Percentiles rank a stretch among this genome's conserved stretches.
phyloP scores from a whole-genome alignment of 2,329 filamentous ascomycete genomes.

The Colletotrichum camelliae region DNA sequence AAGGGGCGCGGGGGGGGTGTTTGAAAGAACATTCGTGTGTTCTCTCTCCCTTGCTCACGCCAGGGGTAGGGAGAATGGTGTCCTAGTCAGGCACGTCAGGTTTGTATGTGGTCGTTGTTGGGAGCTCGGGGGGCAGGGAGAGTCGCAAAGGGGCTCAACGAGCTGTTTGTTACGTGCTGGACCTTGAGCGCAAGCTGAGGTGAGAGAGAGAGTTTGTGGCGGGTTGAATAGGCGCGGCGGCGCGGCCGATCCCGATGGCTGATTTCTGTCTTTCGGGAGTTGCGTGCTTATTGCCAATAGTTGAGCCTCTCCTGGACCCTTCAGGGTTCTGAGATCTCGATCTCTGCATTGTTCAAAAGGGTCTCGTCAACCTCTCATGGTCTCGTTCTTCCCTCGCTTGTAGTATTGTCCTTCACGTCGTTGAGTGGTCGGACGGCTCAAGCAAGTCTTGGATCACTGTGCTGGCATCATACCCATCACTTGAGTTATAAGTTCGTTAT shows the following conservation, averaged over 20 bases:
- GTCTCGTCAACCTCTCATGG: background rate
- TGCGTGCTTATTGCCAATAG: background rate
- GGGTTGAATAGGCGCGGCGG: background rate
- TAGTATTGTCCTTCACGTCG: background rate
- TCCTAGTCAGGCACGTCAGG: background rate
- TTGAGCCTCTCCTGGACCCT: background rate
- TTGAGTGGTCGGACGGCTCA: background rate
- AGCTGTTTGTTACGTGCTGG: background rate
- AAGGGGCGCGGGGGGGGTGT: background rate
- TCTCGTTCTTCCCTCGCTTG: background rate
- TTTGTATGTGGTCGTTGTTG: background rate
- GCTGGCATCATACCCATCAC: too few species aligned
- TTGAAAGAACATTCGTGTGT: background rate
- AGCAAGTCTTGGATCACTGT: background rate
- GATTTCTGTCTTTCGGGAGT: background rate
- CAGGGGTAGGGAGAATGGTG: background rate
- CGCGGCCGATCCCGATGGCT: background rate
- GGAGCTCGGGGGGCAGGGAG: background rate
- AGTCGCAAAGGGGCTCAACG: background rate
- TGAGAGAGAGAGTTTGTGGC: background rate
- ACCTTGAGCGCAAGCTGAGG: background rate
- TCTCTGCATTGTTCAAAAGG: background rate
- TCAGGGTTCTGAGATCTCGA: background rate
- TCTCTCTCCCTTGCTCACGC: background rate
- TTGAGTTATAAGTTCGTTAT: background rate